Conservation (phyloP, 2,329 filamentous ascomycete species). For the Hymenoscyphus fraxineus region DNA sequence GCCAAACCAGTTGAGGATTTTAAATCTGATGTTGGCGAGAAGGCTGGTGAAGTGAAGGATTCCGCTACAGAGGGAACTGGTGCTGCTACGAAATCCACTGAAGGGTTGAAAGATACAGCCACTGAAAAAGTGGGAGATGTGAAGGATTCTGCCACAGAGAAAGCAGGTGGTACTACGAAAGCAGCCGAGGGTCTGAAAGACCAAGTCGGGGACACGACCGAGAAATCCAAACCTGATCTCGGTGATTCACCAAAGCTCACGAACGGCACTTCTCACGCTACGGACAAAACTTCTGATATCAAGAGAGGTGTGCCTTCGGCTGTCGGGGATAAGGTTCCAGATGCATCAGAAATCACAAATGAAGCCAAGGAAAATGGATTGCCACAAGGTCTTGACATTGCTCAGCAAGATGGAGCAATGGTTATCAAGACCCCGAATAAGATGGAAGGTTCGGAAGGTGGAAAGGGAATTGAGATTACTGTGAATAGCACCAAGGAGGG, state of each 20-base stretch:
- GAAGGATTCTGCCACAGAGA: not conserved
- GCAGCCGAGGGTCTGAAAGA: not conserved
- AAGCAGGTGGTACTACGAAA: constrained; percentile 1
- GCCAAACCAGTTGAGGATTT: constrained; percentile 8
- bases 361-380: constrained; percentile 8
- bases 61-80: not conserved
- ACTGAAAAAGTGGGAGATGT: constrained; percentile 1
- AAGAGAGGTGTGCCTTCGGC: constrained; percentile 3
- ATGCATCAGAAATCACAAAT: not conserved
- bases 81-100: not conserved
- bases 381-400: constrained; percentile 5
- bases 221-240: not conserved
- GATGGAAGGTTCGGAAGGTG: not conserved
- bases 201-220: constrained; percentile 1
- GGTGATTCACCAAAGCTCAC: not conserved
- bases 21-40: not conserved
- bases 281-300: not conserved
- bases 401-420: constrained; percentile 8
- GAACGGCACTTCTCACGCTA: not conserved
- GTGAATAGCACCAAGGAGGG: constrained; percentile 28
- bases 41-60: not conserved
- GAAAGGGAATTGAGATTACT: constrained; percentile 27
- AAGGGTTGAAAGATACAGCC: not conserved
- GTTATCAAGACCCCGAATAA: constrained; percentile 9
- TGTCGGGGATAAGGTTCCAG: not conserved